These are phyloP conservation scores for Eutrema yunnanense DNA, from an alignment of 345 rosid species.

Conservation along the genomic window DNA sequence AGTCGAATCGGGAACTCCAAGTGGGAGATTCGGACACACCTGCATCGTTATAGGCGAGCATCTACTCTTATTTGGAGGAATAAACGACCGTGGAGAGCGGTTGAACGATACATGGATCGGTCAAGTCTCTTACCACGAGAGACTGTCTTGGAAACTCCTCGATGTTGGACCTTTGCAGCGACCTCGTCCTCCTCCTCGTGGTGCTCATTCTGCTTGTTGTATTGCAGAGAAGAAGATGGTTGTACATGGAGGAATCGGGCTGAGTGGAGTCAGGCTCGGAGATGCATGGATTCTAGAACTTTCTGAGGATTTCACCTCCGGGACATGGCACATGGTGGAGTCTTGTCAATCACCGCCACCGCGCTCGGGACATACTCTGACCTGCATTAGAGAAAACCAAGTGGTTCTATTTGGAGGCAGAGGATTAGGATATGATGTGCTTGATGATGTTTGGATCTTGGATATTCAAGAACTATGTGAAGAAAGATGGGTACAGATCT, in stretches of 20 bases:
- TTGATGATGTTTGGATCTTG: constrained; percentile 78
- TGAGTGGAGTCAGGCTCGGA: constrained; percentile 57
- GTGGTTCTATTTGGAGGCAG: constrained; percentile 85
- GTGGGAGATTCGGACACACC: constrained; percentile 94
- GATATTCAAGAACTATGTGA: constrained; percentile 38
- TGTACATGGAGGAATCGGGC: constrained; percentile 83
- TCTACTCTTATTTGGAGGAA: constrained; percentile 85
- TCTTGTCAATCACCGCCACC: constrained; percentile 69
- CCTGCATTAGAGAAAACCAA: constrained; percentile 49
- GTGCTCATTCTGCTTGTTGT: constrained; percentile 90
- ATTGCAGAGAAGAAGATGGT: constrained; percentile 63
- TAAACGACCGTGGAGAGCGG: constrained; percentile 77
- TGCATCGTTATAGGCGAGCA: constrained; percentile 50
- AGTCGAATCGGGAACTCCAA: constrained; percentile 61
- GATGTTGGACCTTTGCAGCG: constrained; percentile 35
- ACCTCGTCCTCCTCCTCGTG: constrained; percentile 71
- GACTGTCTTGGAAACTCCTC: constrained; percentile 61
- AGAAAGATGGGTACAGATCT: constrained; percentile 57
- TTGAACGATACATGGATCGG: constrained; percentile 88
- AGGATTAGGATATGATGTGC: constrained; percentile 80
- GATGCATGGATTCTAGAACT: constrained; percentile 87
- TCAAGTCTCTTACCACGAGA: constrained; percentile 42
- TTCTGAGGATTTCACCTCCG: constrained; percentile 48
- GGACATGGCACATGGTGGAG: constrained; percentile 59
- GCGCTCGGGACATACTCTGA: constrained; percentile 90